These are phyloP conservation scores for Synchytrium microbalum DNA, from an alignment of 371 early-diverging fungal genomes.

Conservation along the genomic window DNA sequence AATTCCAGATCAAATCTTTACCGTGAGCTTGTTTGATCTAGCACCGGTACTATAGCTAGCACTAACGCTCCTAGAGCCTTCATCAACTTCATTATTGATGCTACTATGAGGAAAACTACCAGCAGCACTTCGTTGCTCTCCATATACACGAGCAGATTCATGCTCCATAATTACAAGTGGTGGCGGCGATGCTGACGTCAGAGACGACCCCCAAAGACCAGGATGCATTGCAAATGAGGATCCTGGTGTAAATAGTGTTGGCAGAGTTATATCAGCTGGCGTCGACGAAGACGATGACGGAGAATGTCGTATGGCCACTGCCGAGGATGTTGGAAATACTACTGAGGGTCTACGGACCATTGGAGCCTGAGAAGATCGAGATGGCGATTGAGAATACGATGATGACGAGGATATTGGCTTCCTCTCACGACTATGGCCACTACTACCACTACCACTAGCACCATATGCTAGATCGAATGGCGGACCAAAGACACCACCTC, in stretches of 20 bases:
- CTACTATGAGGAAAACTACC: constrained; percentile 3
- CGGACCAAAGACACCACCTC: neutral
- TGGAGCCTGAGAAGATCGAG: neutral
- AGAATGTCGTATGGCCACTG: constrained; percentile 4
- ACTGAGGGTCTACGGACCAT: neutral
- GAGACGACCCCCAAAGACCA: neutral
- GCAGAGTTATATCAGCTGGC: neutral
- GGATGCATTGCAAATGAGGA: constrained; percentile 6
- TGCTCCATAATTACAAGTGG: constrained; percentile 15
- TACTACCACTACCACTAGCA: neutral
- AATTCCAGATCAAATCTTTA: no score
- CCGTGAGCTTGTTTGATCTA: neutral
- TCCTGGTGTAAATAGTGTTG: constrained; percentile 10
- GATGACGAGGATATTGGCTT: neutral
- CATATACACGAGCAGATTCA: neutral
- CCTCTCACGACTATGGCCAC: no score
- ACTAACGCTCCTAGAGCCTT: neutral
- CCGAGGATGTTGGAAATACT: constrained; percentile 1
- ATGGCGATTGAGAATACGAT: neutral
- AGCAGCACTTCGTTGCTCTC: neutral
- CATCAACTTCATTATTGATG: constrained; percentile 1
- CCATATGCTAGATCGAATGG: neutral
- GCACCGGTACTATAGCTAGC: neutral
- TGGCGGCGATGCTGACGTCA: constrained; percentile 14
- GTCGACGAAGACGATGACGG: constrained; percentile 5